A percentile compares a stretch with the other conserved stretches of the same genome.
Evolutionary conservation across 768 basidiomycete genomes (phyloP).

Genomic region (Pisolithus microcarpus): DNA sequence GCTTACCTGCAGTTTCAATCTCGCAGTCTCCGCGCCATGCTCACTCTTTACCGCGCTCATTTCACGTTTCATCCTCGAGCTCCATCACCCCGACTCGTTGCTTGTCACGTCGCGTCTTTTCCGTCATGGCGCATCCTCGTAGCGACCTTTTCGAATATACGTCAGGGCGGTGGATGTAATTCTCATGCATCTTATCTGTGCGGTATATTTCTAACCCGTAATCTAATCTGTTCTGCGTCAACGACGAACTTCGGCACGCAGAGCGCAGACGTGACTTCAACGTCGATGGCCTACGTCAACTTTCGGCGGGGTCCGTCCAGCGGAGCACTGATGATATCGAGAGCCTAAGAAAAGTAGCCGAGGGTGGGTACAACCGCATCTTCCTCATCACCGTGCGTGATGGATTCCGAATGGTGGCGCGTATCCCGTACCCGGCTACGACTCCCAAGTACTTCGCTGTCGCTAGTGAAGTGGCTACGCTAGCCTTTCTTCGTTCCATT

Average conservation of each 20-base stretch:
- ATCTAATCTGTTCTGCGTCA: conserved; percentile 28
- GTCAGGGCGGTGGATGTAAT: conserved; percentile 39
- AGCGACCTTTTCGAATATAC: conserved; percentile 36
- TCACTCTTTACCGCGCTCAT: background rate
- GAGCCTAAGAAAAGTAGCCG: background rate
- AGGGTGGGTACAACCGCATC: too few species aligned
- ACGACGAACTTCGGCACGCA: conserved; percentile 38
- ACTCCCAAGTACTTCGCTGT: conserved; percentile 22
- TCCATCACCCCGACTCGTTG: conserved; percentile 10
- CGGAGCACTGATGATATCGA: conserved; percentile 32
- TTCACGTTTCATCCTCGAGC: conserved; percentile 12
- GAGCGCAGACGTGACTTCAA: conserved; percentile 40
- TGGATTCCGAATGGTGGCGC: conserved; percentile 8
- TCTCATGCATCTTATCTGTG: conserved; percentile 24
- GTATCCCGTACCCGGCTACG: conserved; percentile 5
- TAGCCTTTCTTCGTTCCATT: conserved; percentile 14
- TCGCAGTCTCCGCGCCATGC: too few species aligned
- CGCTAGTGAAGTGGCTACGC: conserved; percentile 26
- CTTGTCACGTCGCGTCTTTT: conserved; percentile 14
- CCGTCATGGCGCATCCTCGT: conserved; percentile 21
- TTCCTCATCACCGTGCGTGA: too few species aligned
- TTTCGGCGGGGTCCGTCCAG: conserved; percentile 37
- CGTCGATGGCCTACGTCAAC: conserved; percentile 32
- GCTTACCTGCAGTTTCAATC: too few species aligned
- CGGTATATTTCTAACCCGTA: conserved; percentile 23